phyloP scores from a whole-genome alignment of 495 filamentous ascomycete genomes.

The Choiromyces venosus region DNA sequence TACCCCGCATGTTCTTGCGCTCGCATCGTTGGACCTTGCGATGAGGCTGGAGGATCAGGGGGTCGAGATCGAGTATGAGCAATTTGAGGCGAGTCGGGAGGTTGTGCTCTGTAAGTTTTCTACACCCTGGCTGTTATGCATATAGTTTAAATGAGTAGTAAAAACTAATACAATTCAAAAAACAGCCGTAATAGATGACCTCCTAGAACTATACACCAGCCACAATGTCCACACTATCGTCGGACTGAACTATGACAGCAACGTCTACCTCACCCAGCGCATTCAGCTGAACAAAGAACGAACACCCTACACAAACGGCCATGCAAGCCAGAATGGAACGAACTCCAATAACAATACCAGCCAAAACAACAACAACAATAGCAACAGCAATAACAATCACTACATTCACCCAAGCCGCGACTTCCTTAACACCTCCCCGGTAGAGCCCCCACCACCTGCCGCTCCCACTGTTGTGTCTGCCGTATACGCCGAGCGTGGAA shows the following conservation, averaged over 20 bases:
- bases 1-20: conserved; percentile 67
- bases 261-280: conserved; percentile 73
- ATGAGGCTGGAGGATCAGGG: conserved; percentile 56
- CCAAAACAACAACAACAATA: conserved; percentile 38
- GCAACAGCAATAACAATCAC: conserved; percentile 28
- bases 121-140: background rate
- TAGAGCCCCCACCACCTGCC: conserved; percentile 45
- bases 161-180: background rate
- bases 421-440: conserved; percentile 47
- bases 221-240: conserved; percentile 66
- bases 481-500: conserved; percentile 50
- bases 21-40: conserved; percentile 76
- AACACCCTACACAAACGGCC: conserved; percentile 47
- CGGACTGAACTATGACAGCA: conserved; percentile 62
- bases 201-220: conserved; percentile 51
- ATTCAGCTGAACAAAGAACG: conserved; percentile 75
- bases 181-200: conserved; percentile 38
- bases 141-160: background rate
- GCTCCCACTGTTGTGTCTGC: too few species aligned
- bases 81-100: conserved; percentile 58
- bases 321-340: conserved; percentile 41
- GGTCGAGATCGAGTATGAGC: conserved; percentile 41
- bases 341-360: conserved; percentile 41
- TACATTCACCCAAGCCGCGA: conserved; percentile 44
- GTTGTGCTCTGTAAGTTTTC: conserved; percentile 55